Evolutionary conservation across 257 asterid species (phyloP).

Genomic region (Prunella vulgaris): DNA sequence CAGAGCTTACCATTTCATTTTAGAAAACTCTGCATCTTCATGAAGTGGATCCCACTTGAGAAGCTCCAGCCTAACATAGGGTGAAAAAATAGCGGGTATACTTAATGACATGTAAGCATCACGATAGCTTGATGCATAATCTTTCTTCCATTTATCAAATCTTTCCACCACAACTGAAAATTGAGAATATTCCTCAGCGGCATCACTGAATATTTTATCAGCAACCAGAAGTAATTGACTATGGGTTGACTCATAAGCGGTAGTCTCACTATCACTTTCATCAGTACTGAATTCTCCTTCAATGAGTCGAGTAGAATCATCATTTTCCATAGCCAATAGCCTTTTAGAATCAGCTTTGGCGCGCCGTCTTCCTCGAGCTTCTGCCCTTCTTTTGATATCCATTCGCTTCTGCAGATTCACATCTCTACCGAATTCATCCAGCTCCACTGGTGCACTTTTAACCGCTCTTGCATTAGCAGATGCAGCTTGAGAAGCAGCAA

Average conservation of each 20-base stretch:
- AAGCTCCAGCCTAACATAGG: conserved; percentile 89
- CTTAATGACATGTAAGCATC: conserved; percentile 94
- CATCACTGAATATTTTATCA: conserved; percentile 75
- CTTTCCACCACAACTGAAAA: conserved; percentile 66
- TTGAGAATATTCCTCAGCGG: conserved; percentile 77
- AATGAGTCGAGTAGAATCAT: conserved; percentile 44
- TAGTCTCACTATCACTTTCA: conserved; percentile 88
- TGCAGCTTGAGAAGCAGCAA: conserved; percentile 62
- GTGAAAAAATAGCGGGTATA: conserved; percentile 83
- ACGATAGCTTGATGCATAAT: conserved; percentile 67
- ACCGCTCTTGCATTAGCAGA: conserved; percentile 48
- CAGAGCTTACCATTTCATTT: conserved; percentile 76
- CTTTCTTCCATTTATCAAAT: conserved; percentile 81
- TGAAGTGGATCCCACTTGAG: conserved; percentile 98
- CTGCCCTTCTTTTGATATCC: conserved; percentile 72
- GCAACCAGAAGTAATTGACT: conserved; percentile 74
- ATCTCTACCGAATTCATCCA: conserved; percentile 91
- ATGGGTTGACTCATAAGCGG: conserved; percentile 72
- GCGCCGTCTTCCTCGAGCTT: conserved; percentile 60
- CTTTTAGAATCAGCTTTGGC: conserved; percentile 70
- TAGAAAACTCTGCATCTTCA: conserved; percentile 70
- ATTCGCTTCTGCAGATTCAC: conserved; percentile 66
- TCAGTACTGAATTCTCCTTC: conserved; percentile 99
- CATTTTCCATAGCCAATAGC: conserved; percentile 44
- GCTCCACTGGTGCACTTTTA: conserved; percentile 63